A percentile compares a stretch with the other conserved stretches of the same genome.
phyloP scores from a whole-genome alignment of 257 asterid species.

The Nicotiana sylvestris region DNA sequence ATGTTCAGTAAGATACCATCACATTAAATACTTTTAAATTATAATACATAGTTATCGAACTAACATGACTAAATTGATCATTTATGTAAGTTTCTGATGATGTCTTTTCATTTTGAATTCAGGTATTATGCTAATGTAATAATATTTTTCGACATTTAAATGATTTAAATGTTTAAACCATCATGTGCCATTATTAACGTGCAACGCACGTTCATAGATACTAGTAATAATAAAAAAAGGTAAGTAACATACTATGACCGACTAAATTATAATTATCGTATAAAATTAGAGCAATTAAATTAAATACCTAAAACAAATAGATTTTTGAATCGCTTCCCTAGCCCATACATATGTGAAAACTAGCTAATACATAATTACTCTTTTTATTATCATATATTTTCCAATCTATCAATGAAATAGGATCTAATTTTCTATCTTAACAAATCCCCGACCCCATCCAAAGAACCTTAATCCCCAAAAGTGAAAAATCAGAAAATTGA shows the following conservation, averaged over 20 bases:
- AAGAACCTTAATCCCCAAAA: background rate
- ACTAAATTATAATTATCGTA: background rate
- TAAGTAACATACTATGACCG: background rate
- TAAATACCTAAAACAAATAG: background rate
- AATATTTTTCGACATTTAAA: no score
- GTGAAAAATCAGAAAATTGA: conserved; percentile 3
- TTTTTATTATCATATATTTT: background rate
- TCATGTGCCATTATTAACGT: no score
- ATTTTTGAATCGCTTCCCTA: background rate
- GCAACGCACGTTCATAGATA: no score
- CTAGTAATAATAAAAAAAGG: background rate
- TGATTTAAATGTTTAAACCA: no score
- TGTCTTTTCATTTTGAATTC: no score
- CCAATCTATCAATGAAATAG: background rate
- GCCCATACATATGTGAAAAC: background rate
- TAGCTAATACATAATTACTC: background rate
- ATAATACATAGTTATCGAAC: no score
- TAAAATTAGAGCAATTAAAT: background rate
- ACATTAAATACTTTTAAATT: no score
- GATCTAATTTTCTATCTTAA: background rate
- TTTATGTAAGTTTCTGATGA: no score
- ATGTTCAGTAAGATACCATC: no score
- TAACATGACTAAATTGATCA: no score
- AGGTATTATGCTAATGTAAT: no score
- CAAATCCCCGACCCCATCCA: background rate